These are phyloP conservation scores for Entomortierella parvispora DNA, from an alignment of 192 early-diverging fungal genomes.

Conservation along the genomic window DNA sequence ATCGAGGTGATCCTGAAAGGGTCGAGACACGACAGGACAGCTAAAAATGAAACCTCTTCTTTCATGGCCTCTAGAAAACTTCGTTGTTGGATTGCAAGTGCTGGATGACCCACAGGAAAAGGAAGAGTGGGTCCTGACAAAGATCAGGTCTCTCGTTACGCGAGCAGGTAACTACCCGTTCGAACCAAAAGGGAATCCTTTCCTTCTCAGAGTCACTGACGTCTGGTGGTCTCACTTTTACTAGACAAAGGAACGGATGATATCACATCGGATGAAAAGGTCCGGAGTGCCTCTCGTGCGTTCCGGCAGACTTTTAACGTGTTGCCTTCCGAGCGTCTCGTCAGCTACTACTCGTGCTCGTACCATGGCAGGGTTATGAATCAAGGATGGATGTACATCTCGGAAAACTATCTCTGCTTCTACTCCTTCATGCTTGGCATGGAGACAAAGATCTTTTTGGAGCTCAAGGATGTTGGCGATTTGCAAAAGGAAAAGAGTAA, in stretches of 20 bases:
- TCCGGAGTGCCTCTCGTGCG: slow-evolving; percentile 85
- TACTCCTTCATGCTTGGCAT: slow-evolving; percentile 93
- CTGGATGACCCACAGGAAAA: slow-evolving; percentile 84
- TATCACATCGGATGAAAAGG: slow-evolving; percentile 85
- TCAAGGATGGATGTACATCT: slow-evolving; percentile 99
- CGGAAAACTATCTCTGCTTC: slow-evolving; percentile 92
- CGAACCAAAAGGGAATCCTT: too few relatives aligned
- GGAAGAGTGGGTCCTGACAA: slow-evolving; percentile 88
- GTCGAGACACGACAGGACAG: too few relatives aligned
- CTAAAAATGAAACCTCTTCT: not conserved
- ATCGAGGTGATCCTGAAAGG: not conserved
- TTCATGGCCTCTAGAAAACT: slow-evolving; percentile 67
- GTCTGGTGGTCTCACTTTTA: too few relatives aligned
- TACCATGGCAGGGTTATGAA: slow-evolving; percentile 83
- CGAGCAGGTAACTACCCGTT: slow-evolving; percentile 69
- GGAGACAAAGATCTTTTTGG: slow-evolving; percentile 92
- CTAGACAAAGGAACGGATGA: slow-evolving; percentile 83
- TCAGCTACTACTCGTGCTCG: slow-evolving; percentile 96
- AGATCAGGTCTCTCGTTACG: slow-evolving; percentile 89
- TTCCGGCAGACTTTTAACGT: slow-evolving; percentile 92
- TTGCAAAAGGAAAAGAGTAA: slow-evolving; percentile 90
- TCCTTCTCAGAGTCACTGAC: too few relatives aligned
- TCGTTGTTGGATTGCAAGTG: slow-evolving; percentile 72
- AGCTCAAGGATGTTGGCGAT: slow-evolving; percentile 92
- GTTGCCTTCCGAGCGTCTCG: slow-evolving; percentile 82